These are phyloP conservation scores for Plasmodium fragile DNA, from an alignment of 169 alveolate species.

Conservation along the genomic window DNA sequence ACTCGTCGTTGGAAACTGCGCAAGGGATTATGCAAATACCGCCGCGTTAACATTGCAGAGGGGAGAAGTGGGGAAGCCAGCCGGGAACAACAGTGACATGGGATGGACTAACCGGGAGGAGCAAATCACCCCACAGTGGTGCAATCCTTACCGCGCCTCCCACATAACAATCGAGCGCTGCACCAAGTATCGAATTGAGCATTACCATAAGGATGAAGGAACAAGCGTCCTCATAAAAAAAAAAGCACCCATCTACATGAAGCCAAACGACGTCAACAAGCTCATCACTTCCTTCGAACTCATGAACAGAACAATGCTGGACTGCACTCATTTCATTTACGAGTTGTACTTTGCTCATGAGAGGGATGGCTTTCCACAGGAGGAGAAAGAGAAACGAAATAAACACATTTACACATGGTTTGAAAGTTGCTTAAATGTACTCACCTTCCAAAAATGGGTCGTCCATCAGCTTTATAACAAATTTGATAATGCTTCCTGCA, in stretches of 20 bases:
- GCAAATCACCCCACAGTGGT: background rate
- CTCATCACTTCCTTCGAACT: conserved; percentile 10
- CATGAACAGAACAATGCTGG: conserved; percentile 24
- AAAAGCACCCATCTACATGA: conserved; percentile 23
- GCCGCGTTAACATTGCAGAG: background rate
- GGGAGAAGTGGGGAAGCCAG: background rate
- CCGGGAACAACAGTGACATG: background rate
- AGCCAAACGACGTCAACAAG: conserved; percentile 43
- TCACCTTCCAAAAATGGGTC: conserved; percentile 12
- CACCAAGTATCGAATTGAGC: background rate
- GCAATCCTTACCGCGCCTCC: background rate
- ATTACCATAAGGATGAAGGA: background rate
- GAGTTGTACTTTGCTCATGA: conserved; percentile 6
- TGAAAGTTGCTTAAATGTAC: conserved; percentile 10
- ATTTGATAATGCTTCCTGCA: conserved; percentile 29
- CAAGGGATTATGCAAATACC: background rate
- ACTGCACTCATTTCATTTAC: conserved; percentile 28
- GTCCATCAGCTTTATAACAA: conserved; percentile 41
- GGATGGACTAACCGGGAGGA: background rate
- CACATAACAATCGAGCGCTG: background rate
- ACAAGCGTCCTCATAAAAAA: background rate
- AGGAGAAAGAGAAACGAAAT: background rate
- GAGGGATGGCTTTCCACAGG: background rate
- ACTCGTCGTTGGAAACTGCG: background rate
- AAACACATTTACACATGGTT: conserved; percentile 23